Base-by-base conservation (phyloP, 2,329 filamentous ascomycete genomes). In the Calonectria fujianensis region DNA sequence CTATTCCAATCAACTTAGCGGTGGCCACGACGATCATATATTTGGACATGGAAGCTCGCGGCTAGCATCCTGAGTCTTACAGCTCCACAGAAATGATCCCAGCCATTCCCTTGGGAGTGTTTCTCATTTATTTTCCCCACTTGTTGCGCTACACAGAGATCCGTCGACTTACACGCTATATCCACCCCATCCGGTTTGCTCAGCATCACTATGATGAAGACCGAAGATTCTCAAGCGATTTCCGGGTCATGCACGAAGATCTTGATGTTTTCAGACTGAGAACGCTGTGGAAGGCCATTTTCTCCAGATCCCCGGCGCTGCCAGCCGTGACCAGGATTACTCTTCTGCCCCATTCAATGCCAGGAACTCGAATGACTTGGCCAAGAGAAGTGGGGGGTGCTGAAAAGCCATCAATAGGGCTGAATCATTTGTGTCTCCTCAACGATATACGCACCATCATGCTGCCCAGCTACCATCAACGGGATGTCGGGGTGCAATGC, bases 1-100 rank as follows among this genome's bases (percentile, higher is more conserved):
- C 51, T 27, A 32, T 69, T 20, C 66, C 66, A 16, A 41, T 69
- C n/a, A 69, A 69, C 66, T 8, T 69, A 9, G 66, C 52, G 35
- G 51, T 69, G 16, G 66, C 66, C 24, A 16, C 66, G 3, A 69
- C 51, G 1, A 69, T 69, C 24, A 69, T 69, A 11, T 69, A 69
- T 27, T 69, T 69, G 13, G 51, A 69, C n/a, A 59, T 69, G 50
- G 64, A 67, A 37, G 48, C 45, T 4, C 37, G 66, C 13, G 24
- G 45, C 11, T 54, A 31, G 48, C 31, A 67, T 52, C 10, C 8
- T 1, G 57, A 24, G 14, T 61, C 57, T 29, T 67, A 67, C 20
- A 27, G n/a, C 13, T 16, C 29, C 9, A 37, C 45, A 4, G 48
- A 52, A 4, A n/a, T 31, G 7, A 16, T 52, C 1, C 20, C 51